Conservation (phyloP, 2,329 filamentous ascomycete genomes). For the Trichoderma citrinoviride region DNA sequence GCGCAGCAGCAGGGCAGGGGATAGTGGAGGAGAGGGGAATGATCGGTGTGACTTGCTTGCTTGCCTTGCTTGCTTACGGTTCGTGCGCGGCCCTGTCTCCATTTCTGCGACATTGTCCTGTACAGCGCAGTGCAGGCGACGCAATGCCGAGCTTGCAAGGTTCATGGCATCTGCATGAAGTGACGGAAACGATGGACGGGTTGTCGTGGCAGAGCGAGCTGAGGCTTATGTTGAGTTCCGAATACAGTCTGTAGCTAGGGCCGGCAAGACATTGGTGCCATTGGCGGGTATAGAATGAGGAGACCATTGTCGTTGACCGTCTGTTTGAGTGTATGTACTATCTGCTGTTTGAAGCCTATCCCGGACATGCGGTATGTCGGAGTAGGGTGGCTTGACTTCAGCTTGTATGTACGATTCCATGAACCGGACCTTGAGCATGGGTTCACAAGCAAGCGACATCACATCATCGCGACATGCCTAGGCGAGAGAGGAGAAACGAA, state of each 20-base stretch:
- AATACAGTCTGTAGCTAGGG: too few species aligned
- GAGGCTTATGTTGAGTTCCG: background rate
- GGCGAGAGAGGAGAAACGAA: background rate
- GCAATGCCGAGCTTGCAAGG: background rate
- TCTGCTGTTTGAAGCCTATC: too few species aligned
- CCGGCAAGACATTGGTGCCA: background rate
- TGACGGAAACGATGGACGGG: background rate
- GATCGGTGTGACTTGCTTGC: slow-evolving; percentile 18
- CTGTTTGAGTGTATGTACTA: background rate
- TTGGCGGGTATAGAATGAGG: background rate
- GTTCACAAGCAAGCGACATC: slow-evolving; percentile 3
- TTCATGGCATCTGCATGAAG: background rate
- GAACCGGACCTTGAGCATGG: background rate
- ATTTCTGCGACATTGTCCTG: background rate
- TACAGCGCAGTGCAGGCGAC: background rate
- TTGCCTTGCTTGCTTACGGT: slow-evolving; percentile 16
- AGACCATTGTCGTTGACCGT: background rate
- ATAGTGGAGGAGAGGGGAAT: background rate
- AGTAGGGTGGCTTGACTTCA: background rate
- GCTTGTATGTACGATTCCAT: background rate
- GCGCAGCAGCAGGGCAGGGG: slow-evolving; percentile 1
- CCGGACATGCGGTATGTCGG: background rate
- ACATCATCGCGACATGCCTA: slow-evolving; percentile 13
- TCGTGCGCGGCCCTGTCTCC: slow-evolving; percentile 3
- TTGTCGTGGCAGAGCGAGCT: background rate